Evolutionary conservation across 768 basidiomycete species (phyloP).

Genomic region (Kwoniella sp.): DNA sequence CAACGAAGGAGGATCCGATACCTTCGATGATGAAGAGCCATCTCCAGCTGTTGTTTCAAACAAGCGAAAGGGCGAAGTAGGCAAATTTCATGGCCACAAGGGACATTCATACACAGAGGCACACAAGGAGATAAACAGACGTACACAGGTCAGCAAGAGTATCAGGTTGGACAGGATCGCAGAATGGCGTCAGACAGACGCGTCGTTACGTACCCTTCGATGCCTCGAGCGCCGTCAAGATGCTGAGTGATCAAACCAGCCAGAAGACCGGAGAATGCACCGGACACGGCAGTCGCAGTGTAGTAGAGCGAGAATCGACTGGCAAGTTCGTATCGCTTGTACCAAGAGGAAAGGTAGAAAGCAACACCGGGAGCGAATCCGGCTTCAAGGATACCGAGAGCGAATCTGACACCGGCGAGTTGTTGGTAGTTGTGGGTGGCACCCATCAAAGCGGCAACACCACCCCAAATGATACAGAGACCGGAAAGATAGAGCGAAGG

Average conservation of each 20-base stretch:
- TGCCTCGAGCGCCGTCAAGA: constrained; percentile 46
- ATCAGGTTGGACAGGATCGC: not conserved
- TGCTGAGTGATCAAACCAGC: constrained; percentile 54
- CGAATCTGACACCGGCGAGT: constrained; percentile 46
- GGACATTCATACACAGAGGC: not conserved
- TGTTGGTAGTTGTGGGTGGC: constrained; percentile 45
- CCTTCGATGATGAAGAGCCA: constrained; percentile 50
- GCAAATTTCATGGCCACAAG: not conserved
- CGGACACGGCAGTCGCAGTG: constrained; percentile 53
- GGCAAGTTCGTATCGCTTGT: constrained; percentile 51
- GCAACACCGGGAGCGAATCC: constrained; percentile 49
- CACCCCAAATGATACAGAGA: constrained; percentile 53
- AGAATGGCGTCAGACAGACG: not conserved
- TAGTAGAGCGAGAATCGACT: constrained; percentile 55
- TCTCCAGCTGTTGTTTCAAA: constrained; percentile 32
- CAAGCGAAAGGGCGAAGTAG: too few species aligned
- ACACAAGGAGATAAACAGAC: not conserved
- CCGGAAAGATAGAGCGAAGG: constrained; percentile 51
- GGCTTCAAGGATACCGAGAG: constrained; percentile 43
- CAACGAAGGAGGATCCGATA: constrained; percentile 40
- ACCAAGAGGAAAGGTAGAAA: constrained; percentile 45
- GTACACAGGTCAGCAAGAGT: not conserved
- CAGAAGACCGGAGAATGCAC: constrained; percentile 56
- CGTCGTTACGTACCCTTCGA: constrained; percentile 30
- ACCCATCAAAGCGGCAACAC: constrained; percentile 51